Evolutionary conservation across 805 yeast genomes (phyloP).

Genomic region (Lipomyces yamanashiensis): DNA sequence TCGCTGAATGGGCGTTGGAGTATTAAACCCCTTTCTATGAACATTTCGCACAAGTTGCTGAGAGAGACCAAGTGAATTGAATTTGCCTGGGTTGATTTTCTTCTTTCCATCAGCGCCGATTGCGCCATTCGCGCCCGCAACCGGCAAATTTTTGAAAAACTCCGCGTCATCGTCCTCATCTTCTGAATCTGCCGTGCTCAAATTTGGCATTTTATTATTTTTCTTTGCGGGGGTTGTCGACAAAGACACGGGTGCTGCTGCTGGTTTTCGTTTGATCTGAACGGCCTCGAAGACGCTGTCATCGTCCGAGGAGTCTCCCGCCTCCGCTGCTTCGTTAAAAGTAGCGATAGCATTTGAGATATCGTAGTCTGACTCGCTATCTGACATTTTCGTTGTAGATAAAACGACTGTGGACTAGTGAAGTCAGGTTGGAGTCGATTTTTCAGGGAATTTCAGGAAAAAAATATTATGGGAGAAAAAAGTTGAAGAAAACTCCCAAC

Average conservation of each 20-base stretch:
- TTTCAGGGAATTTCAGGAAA: background rate
- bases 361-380: conserved; percentile 35
- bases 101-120: conserved; percentile 40
- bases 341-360: conserved; percentile 31
- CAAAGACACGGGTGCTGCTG: background rate
- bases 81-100: conserved; percentile 53
- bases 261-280: background rate
- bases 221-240: conserved; percentile 25
- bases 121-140: conserved; percentile 12
- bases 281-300: conserved; percentile 17
- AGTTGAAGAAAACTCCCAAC: background rate
- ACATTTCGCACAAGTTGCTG: conserved; percentile 71
- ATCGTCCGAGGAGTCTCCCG: conserved; percentile 15
- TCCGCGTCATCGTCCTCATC: conserved; percentile 52
- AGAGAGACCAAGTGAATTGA: conserved; percentile 68
- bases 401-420: background rate
- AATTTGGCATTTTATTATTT: conserved; percentile 34
- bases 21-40: conserved; percentile 81
- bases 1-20: conserved; percentile 97
- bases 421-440: background rate
- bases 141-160: conserved; percentile 44
- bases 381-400: conserved; percentile 19
- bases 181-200: conserved; percentile 12
- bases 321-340: conserved; percentile 3
- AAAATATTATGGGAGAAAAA: background rate